Evolutionary conservation across 805 yeast species (phyloP).

Genomic region (Schwanniomyces occidentalis): DNA sequence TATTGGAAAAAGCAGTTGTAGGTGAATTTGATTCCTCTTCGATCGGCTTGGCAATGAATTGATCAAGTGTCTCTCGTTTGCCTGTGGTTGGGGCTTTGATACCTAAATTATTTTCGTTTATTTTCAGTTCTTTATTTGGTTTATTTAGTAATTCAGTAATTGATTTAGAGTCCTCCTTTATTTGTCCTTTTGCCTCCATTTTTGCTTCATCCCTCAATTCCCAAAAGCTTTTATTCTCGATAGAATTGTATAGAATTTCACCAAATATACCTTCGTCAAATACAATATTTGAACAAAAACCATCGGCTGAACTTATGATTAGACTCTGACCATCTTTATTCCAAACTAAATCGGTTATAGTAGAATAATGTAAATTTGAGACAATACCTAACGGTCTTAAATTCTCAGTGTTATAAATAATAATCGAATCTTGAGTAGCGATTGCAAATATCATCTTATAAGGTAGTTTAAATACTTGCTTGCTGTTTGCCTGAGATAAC

Average conservation of each 20-base stretch:
- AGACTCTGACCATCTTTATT: constrained; percentile 68
- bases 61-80: too few relatives aligned
- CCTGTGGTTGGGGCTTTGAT: too few relatives aligned
- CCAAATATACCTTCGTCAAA: constrained; percentile 63
- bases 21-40: background rate
- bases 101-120: too few relatives aligned
- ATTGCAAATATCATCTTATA: constrained; percentile 88
- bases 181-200: too few relatives aligned
- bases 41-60: too few relatives aligned
- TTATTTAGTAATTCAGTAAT: too few relatives aligned
- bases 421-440: constrained; percentile 85
- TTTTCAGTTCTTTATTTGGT: too few relatives aligned
- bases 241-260: constrained; percentile 11
- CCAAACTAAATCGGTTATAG: constrained; percentile 90
- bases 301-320: constrained; percentile 85
- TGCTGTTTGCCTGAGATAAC: constrained; percentile 15
- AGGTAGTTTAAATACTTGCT: constrained; percentile 54
- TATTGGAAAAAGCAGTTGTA: background rate
- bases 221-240: constrained; percentile 1
- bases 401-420: constrained; percentile 78
- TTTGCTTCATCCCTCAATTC: too few relatives aligned
- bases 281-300: constrained; percentile 74
- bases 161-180: too few relatives aligned
- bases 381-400: constrained; percentile 69
- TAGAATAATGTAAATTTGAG: constrained; percentile 81